Percentiles rank a stretch among this genome's conserved stretches.
Conservation (phyloP, 495 filamentous ascomycete genomes). For the Entonaema liquescens region DNA sequence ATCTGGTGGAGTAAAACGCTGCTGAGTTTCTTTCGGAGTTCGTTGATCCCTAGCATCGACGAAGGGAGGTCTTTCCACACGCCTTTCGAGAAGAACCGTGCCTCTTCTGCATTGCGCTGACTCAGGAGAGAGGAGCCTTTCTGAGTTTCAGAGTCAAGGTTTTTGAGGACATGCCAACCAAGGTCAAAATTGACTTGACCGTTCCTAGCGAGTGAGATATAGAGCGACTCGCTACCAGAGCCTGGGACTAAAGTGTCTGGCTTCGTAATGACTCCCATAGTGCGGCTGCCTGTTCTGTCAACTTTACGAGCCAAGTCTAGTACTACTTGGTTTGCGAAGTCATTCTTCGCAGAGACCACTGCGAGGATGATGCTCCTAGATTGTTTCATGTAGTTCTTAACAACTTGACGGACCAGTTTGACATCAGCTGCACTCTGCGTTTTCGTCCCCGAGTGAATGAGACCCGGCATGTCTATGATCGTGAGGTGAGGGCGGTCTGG, state of each 20-base stretch:
- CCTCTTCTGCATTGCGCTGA: conserved; percentile 49
- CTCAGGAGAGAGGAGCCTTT: conserved; percentile 44
- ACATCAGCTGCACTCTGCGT: conserved; percentile 55
- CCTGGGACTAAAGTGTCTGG: conserved; percentile 38
- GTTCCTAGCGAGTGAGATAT: conserved; percentile 52
- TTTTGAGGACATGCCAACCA: conserved; percentile 72
- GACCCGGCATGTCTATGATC: conserved; percentile 70
- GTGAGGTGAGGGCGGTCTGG: conserved; percentile 67
- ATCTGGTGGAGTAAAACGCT: conserved; percentile 45
- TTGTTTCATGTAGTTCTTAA: conserved; percentile 64
- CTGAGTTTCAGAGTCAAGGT: conserved; percentile 59
- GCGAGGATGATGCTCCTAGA: conserved; percentile 66
- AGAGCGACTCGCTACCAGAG: conserved; percentile 37
- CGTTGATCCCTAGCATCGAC: conserved; percentile 40
- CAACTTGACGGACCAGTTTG: conserved; percentile 58
- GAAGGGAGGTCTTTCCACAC: conserved; percentile 51
- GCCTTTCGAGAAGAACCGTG: conserved; percentile 54
- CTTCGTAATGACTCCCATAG: conserved; percentile 56
- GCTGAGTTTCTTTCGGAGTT: conserved; percentile 46
- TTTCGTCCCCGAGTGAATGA: conserved; percentile 59
- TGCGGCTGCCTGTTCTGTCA: conserved; percentile 56
- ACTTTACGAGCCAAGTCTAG: conserved; percentile 52
- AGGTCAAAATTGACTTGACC: conserved; percentile 63
- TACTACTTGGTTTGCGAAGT: conserved; percentile 62
- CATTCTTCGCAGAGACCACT: conserved; percentile 62